A percentile compares a stretch with the other conserved stretches of the same genome.
Conservation (phyloP, 2,329 filamentous ascomycete genomes). For the Aquanectria penicillioides region DNA sequence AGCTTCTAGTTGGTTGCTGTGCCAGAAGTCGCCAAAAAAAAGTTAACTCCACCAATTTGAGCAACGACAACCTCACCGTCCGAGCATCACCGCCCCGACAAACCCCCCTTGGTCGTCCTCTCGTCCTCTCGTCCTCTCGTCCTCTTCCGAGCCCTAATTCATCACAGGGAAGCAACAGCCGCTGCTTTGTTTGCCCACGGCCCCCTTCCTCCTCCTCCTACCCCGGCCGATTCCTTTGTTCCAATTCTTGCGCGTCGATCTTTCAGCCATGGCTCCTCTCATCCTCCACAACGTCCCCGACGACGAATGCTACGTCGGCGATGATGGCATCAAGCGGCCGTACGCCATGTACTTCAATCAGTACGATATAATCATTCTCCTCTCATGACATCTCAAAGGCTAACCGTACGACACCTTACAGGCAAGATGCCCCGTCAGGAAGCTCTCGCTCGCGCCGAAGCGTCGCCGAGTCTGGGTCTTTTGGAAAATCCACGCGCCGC, state of each 20-base stretch:
- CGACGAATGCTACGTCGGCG: slow-evolving; percentile 72
- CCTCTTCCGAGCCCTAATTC: too few species aligned
- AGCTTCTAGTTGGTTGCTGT: slow-evolving; percentile 19
- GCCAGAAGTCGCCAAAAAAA: slow-evolving; percentile 17
- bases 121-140: neutral
- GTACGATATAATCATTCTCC: slow-evolving; percentile 51
- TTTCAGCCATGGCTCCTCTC: slow-evolving; percentile 65
- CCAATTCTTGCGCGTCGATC: too few species aligned
- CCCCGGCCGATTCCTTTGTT: too few species aligned
- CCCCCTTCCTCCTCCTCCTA: too few species aligned
- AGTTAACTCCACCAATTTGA: slow-evolving; percentile 8
- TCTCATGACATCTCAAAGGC: neutral
- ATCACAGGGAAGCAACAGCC: neutral
- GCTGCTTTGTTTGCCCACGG: neutral
- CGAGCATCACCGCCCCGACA: neutral
- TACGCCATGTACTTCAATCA: slow-evolving; percentile 74
- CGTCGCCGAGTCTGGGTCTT: slow-evolving; percentile 70
- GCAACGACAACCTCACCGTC: neutral
- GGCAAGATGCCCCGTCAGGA: slow-evolving; percentile 62
- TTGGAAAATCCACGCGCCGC: slow-evolving; percentile 73
- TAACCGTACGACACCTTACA: slow-evolving; percentile 39
- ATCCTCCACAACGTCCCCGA: slow-evolving; percentile 76
- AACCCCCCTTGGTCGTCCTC: neutral
- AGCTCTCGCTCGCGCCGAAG: slow-evolving; percentile 61
- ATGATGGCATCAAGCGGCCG: slow-evolving; percentile 71